phyloP scores from a whole-genome alignment of 805 yeast species.

The Candida mattraensis region DNA sequence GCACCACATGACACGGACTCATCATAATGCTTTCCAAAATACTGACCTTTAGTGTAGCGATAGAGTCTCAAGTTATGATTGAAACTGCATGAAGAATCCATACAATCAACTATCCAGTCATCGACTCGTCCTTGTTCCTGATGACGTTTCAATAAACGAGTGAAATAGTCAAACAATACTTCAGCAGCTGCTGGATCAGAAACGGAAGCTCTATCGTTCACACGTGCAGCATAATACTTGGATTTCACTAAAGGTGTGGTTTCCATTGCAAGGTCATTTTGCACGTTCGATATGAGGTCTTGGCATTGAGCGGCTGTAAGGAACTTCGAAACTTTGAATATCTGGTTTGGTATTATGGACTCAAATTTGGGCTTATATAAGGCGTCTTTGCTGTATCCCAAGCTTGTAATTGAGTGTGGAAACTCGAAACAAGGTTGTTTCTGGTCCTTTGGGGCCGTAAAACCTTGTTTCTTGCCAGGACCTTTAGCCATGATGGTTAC shows the following conservation, averaged over 20 bases:
- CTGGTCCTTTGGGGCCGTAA: no score
- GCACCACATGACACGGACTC: constrained; percentile 44
- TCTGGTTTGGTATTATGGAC: constrained; percentile 35
- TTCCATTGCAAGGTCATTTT: constrained; percentile 30
- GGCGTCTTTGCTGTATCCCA: not conserved
- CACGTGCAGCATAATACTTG: constrained; percentile 55
- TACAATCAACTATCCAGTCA: constrained; percentile 29
- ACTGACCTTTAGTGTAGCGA: constrained; percentile 55
- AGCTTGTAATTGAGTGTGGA: constrained; percentile 6
- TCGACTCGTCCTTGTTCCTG: constrained; percentile 33
- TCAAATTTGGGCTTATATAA: constrained; percentile 13
- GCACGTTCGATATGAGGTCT: constrained; percentile 37
- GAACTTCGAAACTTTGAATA: constrained; percentile 41
- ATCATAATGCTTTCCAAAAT: constrained; percentile 61
- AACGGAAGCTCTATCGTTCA: constrained; percentile 50
- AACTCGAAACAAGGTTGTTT: constrained; percentile 2
- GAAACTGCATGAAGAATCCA: constrained; percentile 44
- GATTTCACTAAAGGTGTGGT: constrained; percentile 51
- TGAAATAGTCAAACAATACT: constrained; percentile 45
- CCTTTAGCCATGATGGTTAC: constrained; percentile 1
- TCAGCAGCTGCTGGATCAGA: constrained; percentile 39
- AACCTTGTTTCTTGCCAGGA: no score
- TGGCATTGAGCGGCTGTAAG: constrained; percentile 38
- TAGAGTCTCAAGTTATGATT: constrained; percentile 58
- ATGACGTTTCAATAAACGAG: constrained; percentile 30